Conservation (phyloP, 257 asterid genomes). For the Solanum gracilifrons region DNA sequence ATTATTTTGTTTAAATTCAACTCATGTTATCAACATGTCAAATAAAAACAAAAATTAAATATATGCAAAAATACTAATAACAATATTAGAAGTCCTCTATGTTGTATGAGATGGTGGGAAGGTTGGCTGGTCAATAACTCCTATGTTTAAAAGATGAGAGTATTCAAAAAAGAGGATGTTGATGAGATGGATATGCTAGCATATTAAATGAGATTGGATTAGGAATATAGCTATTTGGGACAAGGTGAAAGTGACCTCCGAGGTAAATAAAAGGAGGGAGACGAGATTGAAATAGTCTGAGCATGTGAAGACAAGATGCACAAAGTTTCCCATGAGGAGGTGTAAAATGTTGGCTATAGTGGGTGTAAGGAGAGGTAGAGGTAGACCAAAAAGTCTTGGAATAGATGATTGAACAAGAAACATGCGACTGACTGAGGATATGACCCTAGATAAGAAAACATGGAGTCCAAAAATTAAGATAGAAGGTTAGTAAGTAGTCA, state of each 20-base stretch:
- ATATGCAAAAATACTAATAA: not conserved
- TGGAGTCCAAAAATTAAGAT: too few relatives aligned
- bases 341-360: not conserved
- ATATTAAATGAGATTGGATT: not conserved
- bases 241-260: rapidly evolving
- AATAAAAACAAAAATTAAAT: too few relatives aligned
- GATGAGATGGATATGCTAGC: not conserved
- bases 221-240: not conserved
- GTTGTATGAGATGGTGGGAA: not conserved
- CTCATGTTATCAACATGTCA: too few relatives aligned
- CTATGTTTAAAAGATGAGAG: too few relatives aligned
- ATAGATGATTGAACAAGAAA: too few relatives aligned
- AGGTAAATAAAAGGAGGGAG: not conserved
- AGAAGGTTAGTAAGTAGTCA: not conserved
- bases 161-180: too few relatives aligned
- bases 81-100: not conserved
- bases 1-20: too few relatives aligned
- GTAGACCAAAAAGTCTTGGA: too few relatives aligned
- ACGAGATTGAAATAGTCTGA: not conserved
- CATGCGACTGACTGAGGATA: too few relatives aligned
- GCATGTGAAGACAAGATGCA: not conserved
- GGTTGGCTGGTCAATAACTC: too few relatives aligned
- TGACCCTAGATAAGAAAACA: not conserved
- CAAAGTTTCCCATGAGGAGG: not conserved
- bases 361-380: not conserved